Evolutionary conservation across 257 asterid species (phyloP).

Genomic region (Jacaranda mimosifolia): DNA sequence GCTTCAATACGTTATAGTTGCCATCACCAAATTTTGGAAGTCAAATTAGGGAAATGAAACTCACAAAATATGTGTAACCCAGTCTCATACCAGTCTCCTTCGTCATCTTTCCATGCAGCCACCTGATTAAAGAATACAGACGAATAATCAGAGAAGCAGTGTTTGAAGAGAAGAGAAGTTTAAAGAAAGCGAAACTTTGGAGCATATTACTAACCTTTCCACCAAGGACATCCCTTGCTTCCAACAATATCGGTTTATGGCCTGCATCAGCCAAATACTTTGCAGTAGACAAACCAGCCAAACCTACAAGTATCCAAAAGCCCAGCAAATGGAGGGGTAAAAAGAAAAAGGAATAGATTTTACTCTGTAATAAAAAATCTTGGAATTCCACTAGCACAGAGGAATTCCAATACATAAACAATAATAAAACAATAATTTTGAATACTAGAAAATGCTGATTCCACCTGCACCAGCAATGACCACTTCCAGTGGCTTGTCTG

Average conservation of each 20-base stretch:
- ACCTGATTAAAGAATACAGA: slow-evolving; percentile 50
- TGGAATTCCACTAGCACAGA: neutral
- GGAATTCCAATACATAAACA: neutral
- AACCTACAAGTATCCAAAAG: slow-evolving; percentile 59
- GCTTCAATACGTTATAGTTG: too few relatives aligned
- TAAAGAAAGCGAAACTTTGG: neutral
- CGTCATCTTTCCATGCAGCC: slow-evolving; percentile 98
- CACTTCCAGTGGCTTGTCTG: slow-evolving; percentile 81
- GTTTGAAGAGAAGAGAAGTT: neutral
- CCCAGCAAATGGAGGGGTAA: neutral
- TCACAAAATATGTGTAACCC: slow-evolving; percentile 96
- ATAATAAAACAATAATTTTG: neutral
- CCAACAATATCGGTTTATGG: slow-evolving; percentile 88
- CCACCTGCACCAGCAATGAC: slow-evolving; percentile 98
- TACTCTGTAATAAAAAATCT: too few relatives aligned
- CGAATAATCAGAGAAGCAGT: slow-evolving; percentile 27
- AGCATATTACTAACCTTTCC: slow-evolving; percentile 72
- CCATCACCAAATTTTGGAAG: neutral
- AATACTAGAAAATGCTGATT: neutral
- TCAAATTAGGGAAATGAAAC: slow-evolving; percentile 41
- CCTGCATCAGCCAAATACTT: slow-evolving; percentile 99
- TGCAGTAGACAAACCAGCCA: slow-evolving; percentile 96
- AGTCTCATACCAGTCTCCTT: slow-evolving; percentile 99
- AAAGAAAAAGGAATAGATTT: neutral
- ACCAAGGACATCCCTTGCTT: slow-evolving; percentile 95